Evolutionary conservation across 2,329 filamentous ascomycete species (phyloP), one percentile per base, ranked within the genome.

Genomic region (Talaromyces marneffei): DNA sequence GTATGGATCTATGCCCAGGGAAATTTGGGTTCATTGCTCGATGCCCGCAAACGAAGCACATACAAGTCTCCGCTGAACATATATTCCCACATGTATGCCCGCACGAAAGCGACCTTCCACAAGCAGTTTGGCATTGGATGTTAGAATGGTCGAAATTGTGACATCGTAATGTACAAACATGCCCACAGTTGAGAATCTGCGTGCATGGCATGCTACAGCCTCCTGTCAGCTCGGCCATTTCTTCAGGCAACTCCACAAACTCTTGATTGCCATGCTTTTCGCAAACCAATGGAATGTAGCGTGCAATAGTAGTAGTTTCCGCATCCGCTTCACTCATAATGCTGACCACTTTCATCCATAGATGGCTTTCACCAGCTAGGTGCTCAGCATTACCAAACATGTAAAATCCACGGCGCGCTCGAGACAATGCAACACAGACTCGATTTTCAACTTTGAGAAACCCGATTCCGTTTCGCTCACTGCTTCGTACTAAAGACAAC

Each of bases 331-430:
- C 63, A 16, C 56, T 66, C 74, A 83, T 75, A 27, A 80, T 77
- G 2, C 75, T 70, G 2, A 78, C 69, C 16, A 87, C 77, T 25
- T 79, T 71, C 44, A 71, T 75, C 84, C 84, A 88, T 4, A 84
- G 77, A 1, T 70, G 71, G 63, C 79, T 80, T 0, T 72, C 66
- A 14, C 71, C 70, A 0, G 80, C 80, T 0, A 84, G 66, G 6
- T 84, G 83, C 8, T 80, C 67, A 12, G 83, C 83, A 67, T 96
- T 91, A 1, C 92, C 92, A 70, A 96, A 96, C 40, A 96, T 80
- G 72, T 92, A 96, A 62, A 96, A 85, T 0, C 91, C 91, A 5
- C 87, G 81, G 61, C 85, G 87, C 3, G 92, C 92, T 59, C 92
- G 86, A 16, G 85, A 87, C 1, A 87, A 69, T 12, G 84, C 84